These are phyloP conservation scores for Carex scoparia DNA, from an alignment of 176 grass and related monocot species.

Conservation along the genomic window DNA sequence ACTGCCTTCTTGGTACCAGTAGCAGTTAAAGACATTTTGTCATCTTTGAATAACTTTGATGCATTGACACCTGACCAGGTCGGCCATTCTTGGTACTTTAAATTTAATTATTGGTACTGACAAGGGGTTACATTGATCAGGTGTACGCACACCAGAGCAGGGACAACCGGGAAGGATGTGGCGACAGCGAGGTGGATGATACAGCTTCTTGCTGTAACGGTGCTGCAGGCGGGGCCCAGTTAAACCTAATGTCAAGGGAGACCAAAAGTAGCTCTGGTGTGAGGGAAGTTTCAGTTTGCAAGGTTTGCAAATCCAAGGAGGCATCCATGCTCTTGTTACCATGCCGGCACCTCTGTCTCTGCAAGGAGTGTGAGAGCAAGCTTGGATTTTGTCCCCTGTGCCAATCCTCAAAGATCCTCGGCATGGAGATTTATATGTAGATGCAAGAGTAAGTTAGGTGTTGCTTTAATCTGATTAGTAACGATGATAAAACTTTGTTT, in stretches of 20 bases:
- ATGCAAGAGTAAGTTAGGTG: not conserved
- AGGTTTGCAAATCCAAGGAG: constrained; percentile 73
- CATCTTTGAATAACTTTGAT: not conserved
- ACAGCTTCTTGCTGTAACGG: constrained; percentile 87
- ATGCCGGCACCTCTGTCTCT: constrained; percentile 91
- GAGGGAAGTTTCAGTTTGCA: constrained; percentile 59
- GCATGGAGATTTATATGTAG: constrained; percentile 99
- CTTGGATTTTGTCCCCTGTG: constrained; percentile 88
- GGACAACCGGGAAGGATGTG: constrained; percentile 92
- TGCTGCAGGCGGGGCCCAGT: constrained; percentile 43
- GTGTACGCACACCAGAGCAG: constrained; percentile 88
- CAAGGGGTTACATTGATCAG: constrained; percentile 40
- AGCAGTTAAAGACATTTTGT: not conserved
- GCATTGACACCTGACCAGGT: not conserved
- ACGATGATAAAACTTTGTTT: not conserved
- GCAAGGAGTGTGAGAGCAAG: constrained; percentile 96
- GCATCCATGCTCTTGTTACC: constrained; percentile 92
- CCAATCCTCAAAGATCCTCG: constrained; percentile 87
- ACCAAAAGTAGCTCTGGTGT: constrained; percentile 26
- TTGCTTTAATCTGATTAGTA: constrained; percentile 7
- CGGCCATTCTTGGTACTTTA: not conserved
- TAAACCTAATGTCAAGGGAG: constrained; percentile 46
- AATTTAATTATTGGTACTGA: not conserved
- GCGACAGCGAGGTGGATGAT: constrained; percentile 96
- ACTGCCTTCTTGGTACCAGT: not conserved